Evolutionary conservation across 2,329 filamentous ascomycete species (phyloP).

Genomic region (Stachybotrys echinatus): DNA sequence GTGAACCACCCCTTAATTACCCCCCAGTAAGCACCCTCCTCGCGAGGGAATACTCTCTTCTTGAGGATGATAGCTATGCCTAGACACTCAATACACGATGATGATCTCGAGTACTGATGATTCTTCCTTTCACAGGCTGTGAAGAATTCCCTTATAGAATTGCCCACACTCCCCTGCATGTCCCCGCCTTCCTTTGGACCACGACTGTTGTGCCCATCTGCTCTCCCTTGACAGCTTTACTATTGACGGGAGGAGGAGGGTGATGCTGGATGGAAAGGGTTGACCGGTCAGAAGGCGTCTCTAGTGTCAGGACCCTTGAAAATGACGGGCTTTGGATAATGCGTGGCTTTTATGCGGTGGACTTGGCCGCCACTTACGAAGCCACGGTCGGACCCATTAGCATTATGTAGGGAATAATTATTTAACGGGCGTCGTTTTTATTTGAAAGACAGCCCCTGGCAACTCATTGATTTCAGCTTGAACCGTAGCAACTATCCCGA

Average conservation of each 20-base stretch:
- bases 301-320: too few species aligned
- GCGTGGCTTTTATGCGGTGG: too few species aligned
- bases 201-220: too few species aligned
- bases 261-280: too few species aligned
- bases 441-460: slow-evolving; percentile 89
- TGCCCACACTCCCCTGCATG: not conserved
- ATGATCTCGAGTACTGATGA: slow-evolving; percentile 28
- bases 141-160: slow-evolving; percentile 16
- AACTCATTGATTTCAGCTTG: slow-evolving; percentile 86
- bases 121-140: slow-evolving; percentile 30
- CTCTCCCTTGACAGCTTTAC: too few species aligned
- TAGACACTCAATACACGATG: slow-evolving; percentile 29
- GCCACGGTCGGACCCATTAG: too few species aligned
- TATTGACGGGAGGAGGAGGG: too few species aligned
- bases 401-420: slow-evolving; percentile 26
- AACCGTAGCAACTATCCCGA: slow-evolving; percentile 88
- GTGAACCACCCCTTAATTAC: slow-evolving; percentile 48
- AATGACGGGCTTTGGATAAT: too few species aligned
- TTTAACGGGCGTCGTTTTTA: slow-evolving; percentile 74
- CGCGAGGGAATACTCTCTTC: not conserved
- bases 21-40: slow-evolving; percentile 13
- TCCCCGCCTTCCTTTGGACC: not conserved
- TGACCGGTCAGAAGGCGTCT: too few species aligned
- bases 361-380: too few species aligned
- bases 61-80: slow-evolving; percentile 24